phyloP scores from a whole-genome alignment of 139 green algal species.

The Haematococcus sp. region DNA sequence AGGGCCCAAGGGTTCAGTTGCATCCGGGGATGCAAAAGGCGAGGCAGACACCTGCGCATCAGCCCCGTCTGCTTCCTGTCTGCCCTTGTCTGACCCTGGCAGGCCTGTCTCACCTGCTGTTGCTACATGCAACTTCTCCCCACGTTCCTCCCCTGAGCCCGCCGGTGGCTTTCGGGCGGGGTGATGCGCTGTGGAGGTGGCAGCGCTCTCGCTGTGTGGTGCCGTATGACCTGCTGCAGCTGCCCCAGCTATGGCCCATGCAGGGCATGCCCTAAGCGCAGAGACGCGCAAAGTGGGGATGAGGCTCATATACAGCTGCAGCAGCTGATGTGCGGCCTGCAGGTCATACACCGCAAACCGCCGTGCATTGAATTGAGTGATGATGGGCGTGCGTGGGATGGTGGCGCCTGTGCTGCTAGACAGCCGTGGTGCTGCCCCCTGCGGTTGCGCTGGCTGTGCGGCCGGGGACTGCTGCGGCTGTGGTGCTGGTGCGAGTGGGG shows the following conservation, averaged over 20 bases:
- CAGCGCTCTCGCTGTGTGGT: too few relatives aligned
- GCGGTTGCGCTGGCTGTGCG: too few relatives aligned
- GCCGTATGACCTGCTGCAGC: neutral
- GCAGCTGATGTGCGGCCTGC: conserved; percentile 14
- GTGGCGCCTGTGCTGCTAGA: neutral
- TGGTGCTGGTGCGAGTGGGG: neutral
- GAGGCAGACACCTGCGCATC: neutral
- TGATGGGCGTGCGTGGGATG: neutral
- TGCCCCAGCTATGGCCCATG: neutral
- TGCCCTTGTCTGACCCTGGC: too few relatives aligned
- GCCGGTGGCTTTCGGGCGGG: too few relatives aligned
- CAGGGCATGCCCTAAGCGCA: neutral
- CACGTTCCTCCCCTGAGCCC: too few relatives aligned
- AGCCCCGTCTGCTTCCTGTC: too few relatives aligned
- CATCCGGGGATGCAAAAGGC: too few relatives aligned
- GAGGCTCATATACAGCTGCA: conserved; percentile 7
- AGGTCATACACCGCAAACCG: conserved; percentile 7
- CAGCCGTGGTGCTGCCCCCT: too few relatives aligned
- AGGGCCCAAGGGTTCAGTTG: too few relatives aligned
- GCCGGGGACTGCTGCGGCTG: neutral
- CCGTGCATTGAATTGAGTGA: neutral
- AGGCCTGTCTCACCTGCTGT: too few relatives aligned
- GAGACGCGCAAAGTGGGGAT: neutral
- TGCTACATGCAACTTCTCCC: neutral
- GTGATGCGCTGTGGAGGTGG: too few relatives aligned